Evolutionary conservation across 768 basidiomycete species (phyloP), one percentile per base, ranked within the genome.

Genomic region (Coprinopsis strossmayeri): DNA sequence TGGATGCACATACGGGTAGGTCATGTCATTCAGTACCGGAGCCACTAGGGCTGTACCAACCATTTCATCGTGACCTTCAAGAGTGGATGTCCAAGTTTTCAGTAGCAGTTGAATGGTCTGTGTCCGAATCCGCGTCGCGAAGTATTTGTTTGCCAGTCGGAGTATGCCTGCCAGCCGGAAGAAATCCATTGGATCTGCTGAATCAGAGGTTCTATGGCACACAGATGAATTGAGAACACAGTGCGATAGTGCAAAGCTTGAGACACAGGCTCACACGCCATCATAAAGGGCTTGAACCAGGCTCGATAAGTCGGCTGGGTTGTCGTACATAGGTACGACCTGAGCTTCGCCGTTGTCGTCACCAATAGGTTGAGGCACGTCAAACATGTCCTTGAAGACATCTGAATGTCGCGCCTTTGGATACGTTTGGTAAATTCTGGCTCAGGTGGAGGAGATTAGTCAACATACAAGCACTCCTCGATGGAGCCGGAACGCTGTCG

Each of bases 1-100:
- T 7, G 79, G 80, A 55, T 82, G 80, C 24, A 75, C 74, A 50
- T 72, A 78, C 13, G 79, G 79, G 54, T 76, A 80, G n/a, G 75
- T 71, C 34, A 76, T 60, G 48, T 72, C 66, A 53, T 68, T 61
- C 45, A 73, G 63, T 12, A 61, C 46, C 3, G 70, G 73, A 3
- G 74, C 61, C 21, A 55, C 62, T 23, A 79, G 54, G 1, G 79
- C 79, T 17, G 60, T 65, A 42, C 72, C 64, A 11, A 81, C 70
- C 77, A 81, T 80, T 18, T 63, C 62, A 51, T 82, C 78, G 53
- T 82, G 80, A 9, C 76, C 77, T 32, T 68, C 61, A 3, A 83
- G 67, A 2, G 78, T 78, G 40, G 70, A 62, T 10, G 73, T 62
- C 81, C 80, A 83, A 1, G 71, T 77, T 48, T 69, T 59, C 12